These are phyloP conservation scores for Fusarium camptoceras DNA, from an alignment of 2,329 filamentous ascomycete species.

Conservation along the genomic window DNA sequence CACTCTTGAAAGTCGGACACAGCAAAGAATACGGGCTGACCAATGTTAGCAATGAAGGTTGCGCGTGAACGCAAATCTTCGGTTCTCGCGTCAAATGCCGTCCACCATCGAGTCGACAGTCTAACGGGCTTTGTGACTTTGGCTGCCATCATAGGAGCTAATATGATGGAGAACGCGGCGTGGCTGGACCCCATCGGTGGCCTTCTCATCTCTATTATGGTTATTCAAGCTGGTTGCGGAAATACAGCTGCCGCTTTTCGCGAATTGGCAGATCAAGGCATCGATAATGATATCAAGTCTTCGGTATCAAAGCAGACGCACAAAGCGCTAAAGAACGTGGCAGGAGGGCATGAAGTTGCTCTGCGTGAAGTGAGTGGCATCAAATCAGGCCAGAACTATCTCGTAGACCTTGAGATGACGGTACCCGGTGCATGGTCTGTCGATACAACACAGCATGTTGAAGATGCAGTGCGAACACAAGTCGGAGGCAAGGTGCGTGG, in stretches of 20 bases:
- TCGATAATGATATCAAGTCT: conserved; percentile 84
- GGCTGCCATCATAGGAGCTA: conserved; percentile 87
- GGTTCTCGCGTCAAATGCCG: conserved; percentile 93
- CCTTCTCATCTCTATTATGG: conserved; percentile 90
- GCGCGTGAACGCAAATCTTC: conserved; percentile 94
- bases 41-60: conserved; percentile 85
- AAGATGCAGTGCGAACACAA: conserved; percentile 77
- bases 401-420: conserved; percentile 88
- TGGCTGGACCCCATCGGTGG: conserved; percentile 97
- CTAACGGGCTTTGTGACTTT: conserved; percentile 94
- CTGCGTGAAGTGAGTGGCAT: conserved; percentile 85
- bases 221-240: conserved; percentile 87
- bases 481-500: conserved; percentile 84
- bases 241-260: conserved; percentile 86
- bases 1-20: not conserved
- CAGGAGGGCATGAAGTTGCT: conserved; percentile 70
- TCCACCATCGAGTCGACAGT: conserved; percentile 96
- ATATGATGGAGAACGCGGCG: conserved; percentile 83
- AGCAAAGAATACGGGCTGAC: conserved; percentile 31
- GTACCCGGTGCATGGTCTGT: conserved; percentile 84
- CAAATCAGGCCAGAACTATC: conserved; percentile 96
- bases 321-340: conserved; percentile 67
- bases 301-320: conserved; percentile 75
- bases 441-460: conserved; percentile 74
- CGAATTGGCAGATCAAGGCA: conserved; percentile 90